Percentiles rank a stretch among this genome's conserved stretches.
Conservation (phyloP, 768 basidiomycete genomes). For the Porpolomopsis calyptriformis region DNA sequence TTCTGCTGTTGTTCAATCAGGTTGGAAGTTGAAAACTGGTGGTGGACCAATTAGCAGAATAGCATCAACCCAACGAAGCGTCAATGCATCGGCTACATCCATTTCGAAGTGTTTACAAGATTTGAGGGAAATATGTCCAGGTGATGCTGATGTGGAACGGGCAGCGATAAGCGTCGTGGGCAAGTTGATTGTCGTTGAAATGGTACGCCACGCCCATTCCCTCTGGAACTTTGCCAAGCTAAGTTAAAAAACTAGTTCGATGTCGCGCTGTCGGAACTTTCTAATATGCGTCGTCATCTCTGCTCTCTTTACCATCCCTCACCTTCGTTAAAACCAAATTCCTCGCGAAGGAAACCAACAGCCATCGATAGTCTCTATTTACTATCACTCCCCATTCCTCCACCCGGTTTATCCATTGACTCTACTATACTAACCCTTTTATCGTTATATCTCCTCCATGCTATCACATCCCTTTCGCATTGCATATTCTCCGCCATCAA, state of each 20-base stretch:
- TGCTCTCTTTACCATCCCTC: constrained; percentile 17
- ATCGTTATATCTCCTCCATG: constrained; percentile 49
- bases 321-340: not conserved
- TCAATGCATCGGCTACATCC: constrained; percentile 26
- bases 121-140: constrained; percentile 36
- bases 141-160: constrained; percentile 58
- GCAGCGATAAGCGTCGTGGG: constrained; percentile 59
- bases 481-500: constrained; percentile 13
- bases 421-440: constrained; percentile 39
- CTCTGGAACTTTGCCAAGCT: not conserved
- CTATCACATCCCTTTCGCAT: constrained; percentile 34
- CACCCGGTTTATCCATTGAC: constrained; percentile 17
- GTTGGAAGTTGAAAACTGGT: constrained; percentile 42
- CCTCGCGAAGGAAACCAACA: not conserved
- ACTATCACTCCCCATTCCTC: constrained; percentile 37
- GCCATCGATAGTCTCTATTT: constrained; percentile 3
- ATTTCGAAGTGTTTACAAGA: constrained; percentile 35
- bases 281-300: constrained; percentile 37
- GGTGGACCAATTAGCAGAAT: constrained; percentile 2
- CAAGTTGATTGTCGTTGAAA: constrained; percentile 56
- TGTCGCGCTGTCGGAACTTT: constrained; percentile 34
- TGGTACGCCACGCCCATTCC: constrained; percentile 46
- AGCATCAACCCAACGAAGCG: constrained; percentile 17
- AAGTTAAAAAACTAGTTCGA: constrained; percentile 35
- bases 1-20: constrained; percentile 40